A percentile compares a stretch with the other conserved stretches of the same genome.
Conservation (phyloP, 305 asterid genomes). For the Solanum hybrid region DNA sequence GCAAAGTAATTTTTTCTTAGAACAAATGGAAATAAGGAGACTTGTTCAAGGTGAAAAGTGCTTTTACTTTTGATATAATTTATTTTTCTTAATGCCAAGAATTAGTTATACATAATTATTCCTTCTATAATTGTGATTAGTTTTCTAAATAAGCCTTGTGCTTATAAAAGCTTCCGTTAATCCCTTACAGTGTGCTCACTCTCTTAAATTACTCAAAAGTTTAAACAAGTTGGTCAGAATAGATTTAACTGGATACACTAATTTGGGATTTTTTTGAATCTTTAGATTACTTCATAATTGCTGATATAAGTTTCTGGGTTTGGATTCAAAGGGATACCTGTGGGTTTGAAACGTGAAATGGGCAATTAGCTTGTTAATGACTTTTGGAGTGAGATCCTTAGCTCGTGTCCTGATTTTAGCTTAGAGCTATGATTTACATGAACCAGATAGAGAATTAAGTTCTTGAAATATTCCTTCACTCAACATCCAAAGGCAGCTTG, state of each 20-base stretch:
- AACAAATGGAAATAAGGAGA: neutral
- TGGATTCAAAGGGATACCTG: neutral
- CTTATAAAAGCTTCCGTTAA: neutral
- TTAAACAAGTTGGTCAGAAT: neutral
- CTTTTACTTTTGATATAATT: neutral
- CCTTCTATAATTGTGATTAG: neutral
- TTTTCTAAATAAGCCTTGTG: neutral
- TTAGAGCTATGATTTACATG: neutral
- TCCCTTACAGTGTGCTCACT: neutral
- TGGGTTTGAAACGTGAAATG: neutral
- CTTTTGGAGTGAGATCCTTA: neutral
- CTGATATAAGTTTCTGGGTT: neutral
- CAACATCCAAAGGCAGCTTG: neutral
- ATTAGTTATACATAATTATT: neutral
- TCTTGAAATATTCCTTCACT: neutral
- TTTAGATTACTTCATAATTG: neutral
- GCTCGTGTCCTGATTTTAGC: neutral
- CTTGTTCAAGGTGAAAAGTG: neutral
- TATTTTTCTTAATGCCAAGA: neutral
- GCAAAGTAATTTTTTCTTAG: neutral
- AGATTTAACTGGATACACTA: neutral
- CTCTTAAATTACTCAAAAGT: neutral
- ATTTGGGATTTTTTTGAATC: neutral
- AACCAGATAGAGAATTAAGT: neutral
- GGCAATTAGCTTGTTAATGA: neutral